Evolutionary conservation across 768 basidiomycete species (phyloP), one percentile per base, ranked within the genome.

Genomic region (Fibroporia radiculosa): DNA sequence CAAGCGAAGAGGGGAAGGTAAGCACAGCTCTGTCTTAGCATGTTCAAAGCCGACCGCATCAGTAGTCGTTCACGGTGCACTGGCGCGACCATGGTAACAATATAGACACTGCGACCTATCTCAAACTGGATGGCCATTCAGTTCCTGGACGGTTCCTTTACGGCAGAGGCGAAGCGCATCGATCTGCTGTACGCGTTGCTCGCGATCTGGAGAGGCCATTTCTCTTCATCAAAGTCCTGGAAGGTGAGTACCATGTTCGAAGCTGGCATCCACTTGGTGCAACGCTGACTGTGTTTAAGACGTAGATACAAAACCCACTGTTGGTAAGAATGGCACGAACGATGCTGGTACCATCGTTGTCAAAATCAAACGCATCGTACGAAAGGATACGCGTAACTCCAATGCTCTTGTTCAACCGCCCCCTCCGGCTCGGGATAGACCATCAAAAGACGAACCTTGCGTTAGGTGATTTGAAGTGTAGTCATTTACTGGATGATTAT

Each of bases 71-170:
- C 58, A 65, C 67, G 3, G 72, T 85, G 0, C 71, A 77, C 52
- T 86, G 83, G 84, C 69, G 66, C 31, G 83, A 86, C 54, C 66
- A 72, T 44, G 82, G 74, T 25, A 68, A 74, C 28, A 57, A 58
- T 23, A 57, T 75, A 5, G 70, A 76, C 42, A 75, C 78, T 3
- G 82, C 78, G 46, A 63, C 72, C 0, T 84, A 72, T 54, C 76
- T 87, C 18, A 67, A 66, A n/a, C 62, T 86, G 6, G 84, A 86
- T 55, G 83, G 82, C 0, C 67, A 74, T 41, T 61, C 69, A 3
- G 76, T 80, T 1, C 75, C 84, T 1, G 84, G 83, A 4, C 64
- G 74, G 13, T 84, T 82, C 53, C 57, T 84, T 14, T 70, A 65
- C 24, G 83, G 83, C 4, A 45, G 61, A 12, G 83, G 84, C 0